Percentiles rank a stretch among this genome's conserved stretches.
Conservation (phyloP, 2,329 filamentous ascomycete species). For the Metarhizium robertsii region DNA sequence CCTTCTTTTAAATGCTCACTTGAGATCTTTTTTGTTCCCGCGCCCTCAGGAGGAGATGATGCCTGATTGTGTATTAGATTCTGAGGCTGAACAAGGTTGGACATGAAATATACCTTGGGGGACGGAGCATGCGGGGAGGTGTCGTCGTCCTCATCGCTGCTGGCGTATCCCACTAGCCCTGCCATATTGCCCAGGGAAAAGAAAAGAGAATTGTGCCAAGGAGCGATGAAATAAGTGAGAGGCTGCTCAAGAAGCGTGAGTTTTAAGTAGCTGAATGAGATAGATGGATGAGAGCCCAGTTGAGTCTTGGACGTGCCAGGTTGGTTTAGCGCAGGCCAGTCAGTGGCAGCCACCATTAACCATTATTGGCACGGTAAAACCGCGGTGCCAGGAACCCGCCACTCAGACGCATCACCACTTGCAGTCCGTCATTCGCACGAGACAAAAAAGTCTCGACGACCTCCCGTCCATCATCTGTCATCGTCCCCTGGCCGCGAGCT, state of each 20-base stretch:
- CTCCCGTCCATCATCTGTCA: neutral
- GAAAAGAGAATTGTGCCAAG: neutral
- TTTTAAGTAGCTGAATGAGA: neutral
- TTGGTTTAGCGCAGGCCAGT: neutral
- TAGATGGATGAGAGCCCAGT: neutral
- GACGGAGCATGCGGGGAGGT: neutral
- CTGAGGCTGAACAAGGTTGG: neutral
- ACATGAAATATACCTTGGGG: neutral
- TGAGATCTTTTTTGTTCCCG: neutral
- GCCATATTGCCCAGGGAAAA: conserved; percentile 21
- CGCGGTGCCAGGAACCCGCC: neutral
- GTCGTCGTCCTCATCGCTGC: conserved; percentile 41
- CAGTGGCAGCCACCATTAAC: neutral
- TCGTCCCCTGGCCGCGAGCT: neutral
- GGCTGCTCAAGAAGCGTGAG: neutral
- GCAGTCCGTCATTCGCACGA: too few relatives aligned
- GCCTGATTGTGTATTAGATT: neutral
- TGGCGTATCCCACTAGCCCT: conserved; percentile 40
- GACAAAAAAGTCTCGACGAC: neutral
- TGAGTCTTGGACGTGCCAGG: neutral
- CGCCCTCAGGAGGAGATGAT: neutral
- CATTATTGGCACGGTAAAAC: neutral
- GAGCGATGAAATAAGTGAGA: neutral
- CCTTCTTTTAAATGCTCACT: neutral
- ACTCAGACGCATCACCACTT: neutral